Evolutionary conservation across 208 protist species (phyloP), one percentile per base, ranked within the genome.

Genomic region (Angomonas deanei): DNA sequence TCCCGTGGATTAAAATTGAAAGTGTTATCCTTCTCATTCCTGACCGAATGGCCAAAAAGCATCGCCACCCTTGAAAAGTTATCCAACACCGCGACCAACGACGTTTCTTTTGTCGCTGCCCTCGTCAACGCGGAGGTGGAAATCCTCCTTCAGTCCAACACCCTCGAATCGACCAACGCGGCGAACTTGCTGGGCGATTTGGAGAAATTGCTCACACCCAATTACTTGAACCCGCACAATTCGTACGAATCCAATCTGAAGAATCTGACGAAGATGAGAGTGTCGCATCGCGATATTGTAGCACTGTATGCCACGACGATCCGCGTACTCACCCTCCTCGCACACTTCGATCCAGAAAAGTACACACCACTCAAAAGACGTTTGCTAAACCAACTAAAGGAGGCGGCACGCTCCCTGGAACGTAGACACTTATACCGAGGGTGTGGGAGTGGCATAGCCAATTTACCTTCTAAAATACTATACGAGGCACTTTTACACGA

Each of bases 1-100:
- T 64, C 65, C 15, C 64, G 55, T 1, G 64, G 64, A 3, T 64
- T 62, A 30, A 53, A 32, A 11, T 23, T 65, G n/a, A 62, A 70
- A 38, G 8, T 15, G n/a, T 8, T 26, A 5, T 53, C 47, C 10
- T 26, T 53, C 8, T 8, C 47, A 28, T 6, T 6, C 11, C 11
- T 53, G 47, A n/a, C 10, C 11, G 8, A 53, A 26, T 53, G 47
- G 47, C 8, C 11, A 53, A 24, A 53, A n/a, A 26, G 5, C 47
- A 23, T 53, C n/a, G 5, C 21, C 8, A 6, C 19, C 5, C 23
- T 15, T 17, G n/a, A 53, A 17, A 17, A 53, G n/a, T 23, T 53
- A 53, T 8, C 21, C n/a, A 17, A 17, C 23, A 24, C 47, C 21
- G 47, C n/a, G 6, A 28, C 8, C 23, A 26, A 53, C 11, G 36